Evolutionary conservation across 768 basidiomycete genomes (phyloP).

Genomic region (Calocybe cyanea): DNA sequence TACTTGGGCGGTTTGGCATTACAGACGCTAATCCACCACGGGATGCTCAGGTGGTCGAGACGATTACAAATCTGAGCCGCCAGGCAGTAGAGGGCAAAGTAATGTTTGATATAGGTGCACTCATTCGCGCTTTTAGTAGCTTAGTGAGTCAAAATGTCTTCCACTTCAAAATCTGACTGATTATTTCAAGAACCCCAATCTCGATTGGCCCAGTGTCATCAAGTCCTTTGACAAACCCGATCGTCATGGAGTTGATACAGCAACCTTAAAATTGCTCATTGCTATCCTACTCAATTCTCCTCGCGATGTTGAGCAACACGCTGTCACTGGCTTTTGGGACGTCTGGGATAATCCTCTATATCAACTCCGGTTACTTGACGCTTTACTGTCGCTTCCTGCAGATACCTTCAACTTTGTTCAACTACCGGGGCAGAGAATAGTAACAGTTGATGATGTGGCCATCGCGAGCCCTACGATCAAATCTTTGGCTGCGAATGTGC

Average conservation of each 20-base stretch:
- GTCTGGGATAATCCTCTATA: constrained; percentile 82
- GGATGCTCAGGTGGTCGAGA: constrained; percentile 68
- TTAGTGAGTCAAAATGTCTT: constrained; percentile 50
- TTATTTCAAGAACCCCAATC: constrained; percentile 46
- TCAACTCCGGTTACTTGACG: constrained; percentile 84
- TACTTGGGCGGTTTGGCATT: constrained; percentile 74
- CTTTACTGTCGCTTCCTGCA: constrained; percentile 80
- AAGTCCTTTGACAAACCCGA: constrained; percentile 83
- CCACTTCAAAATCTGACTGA: constrained; percentile 4
- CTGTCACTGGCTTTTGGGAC: constrained; percentile 83
- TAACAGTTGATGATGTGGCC: constrained; percentile 85
- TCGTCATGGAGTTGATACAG: constrained; percentile 83
- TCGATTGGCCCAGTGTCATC: constrained; percentile 83
- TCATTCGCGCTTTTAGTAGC: constrained; percentile 69
- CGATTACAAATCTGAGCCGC: constrained; percentile 63
- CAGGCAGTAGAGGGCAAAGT: constrained; percentile 69
- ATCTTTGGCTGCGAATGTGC: constrained; percentile 83
- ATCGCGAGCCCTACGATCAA: constrained; percentile 89
- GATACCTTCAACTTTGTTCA: constrained; percentile 94
- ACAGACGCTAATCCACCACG: constrained; percentile 68
- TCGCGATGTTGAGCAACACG: constrained; percentile 70
- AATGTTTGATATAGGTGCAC: constrained; percentile 69
- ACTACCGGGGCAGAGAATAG: constrained; percentile 77
- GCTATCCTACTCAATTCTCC: constrained; percentile 83
- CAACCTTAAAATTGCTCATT: constrained; percentile 84